These are phyloP conservation scores for Cystobasidium pallidum DNA, from an alignment of 1,284 basidiomycete genomes.

Conservation along the genomic window DNA sequence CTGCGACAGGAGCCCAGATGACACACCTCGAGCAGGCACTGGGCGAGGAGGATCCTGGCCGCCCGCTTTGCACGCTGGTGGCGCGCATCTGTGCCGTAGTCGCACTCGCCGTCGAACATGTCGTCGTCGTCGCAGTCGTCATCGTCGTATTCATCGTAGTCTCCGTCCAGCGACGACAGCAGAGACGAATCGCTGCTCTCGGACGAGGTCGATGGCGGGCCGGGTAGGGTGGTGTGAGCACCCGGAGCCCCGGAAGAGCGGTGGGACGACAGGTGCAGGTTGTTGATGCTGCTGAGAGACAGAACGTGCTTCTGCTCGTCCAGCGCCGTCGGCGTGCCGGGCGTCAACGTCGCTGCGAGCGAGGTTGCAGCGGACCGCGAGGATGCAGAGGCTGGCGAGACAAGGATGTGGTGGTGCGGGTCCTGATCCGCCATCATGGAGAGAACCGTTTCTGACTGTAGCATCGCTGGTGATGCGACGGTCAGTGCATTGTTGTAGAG, in stretches of 20 bases:
- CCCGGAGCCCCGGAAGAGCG: neutral
- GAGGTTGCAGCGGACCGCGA: neutral
- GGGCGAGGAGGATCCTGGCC: conserved; percentile 28
- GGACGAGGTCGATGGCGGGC: conserved; percentile 10
- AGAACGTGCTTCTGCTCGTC: conserved; percentile 8
- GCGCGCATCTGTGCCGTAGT: neutral
- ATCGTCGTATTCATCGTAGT: conserved; percentile 2
- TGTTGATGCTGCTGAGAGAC: neutral
- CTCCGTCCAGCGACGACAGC: conserved; percentile 1
- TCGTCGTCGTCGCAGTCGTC: neutral
- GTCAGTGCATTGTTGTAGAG: neutral
- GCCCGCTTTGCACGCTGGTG: conserved; percentile 21
- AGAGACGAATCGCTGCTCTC: conserved; percentile 16
- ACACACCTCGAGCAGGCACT: conserved; percentile 25
- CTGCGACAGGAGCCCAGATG: neutral
- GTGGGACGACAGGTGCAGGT: neutral
- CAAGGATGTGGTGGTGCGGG: conserved; percentile 6
- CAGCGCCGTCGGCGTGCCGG: conserved; percentile 5
- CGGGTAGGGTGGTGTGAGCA: neutral
- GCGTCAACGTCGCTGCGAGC: conserved; percentile 8
- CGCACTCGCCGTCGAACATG: neutral
- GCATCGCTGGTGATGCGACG: neutral
- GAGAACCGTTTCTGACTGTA: neutral
- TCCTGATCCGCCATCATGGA: neutral
- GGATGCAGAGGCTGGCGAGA: conserved; percentile 6